These are phyloP conservation scores for Macadamia integrifolia DNA, from an alignment of 164 flowering plant species.

Conservation along the genomic window DNA sequence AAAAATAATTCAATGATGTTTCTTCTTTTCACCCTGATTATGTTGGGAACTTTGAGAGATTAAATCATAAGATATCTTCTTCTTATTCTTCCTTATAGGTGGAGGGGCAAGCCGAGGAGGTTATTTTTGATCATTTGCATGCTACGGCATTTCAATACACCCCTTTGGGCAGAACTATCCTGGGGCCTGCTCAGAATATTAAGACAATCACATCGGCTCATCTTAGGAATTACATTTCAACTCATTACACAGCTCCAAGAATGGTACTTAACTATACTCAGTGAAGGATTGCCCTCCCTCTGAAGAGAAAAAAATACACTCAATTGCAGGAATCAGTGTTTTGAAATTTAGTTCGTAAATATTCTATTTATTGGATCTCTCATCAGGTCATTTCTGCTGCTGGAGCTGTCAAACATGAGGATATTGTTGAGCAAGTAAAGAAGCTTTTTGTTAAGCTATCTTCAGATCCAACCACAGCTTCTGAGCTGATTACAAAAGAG, in stretches of 20 bases:
- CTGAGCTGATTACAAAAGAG: slow-evolving; percentile 53
- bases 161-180: slow-evolving; percentile 89
- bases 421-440: slow-evolving; percentile 80
- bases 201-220: slow-evolving; percentile 62
- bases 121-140: slow-evolving; percentile 95
- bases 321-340: neutral
- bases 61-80: neutral
- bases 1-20: neutral
- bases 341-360: neutral
- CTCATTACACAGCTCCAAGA: slow-evolving; percentile 89
- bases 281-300: too few species aligned
- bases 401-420: slow-evolving; percentile 95
- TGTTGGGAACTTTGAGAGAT: neutral
- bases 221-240: slow-evolving; percentile 67
- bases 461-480: slow-evolving; percentile 52
- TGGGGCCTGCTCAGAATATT: slow-evolving; percentile 87
- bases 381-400: slow-evolving; percentile 83
- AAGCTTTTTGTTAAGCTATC: slow-evolving; percentile 8
- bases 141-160: slow-evolving; percentile 96
- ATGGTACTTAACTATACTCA: slow-evolving; percentile 45
- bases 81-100: slow-evolving; percentile 42
- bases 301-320: too few species aligned
- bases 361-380: neutral
- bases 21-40: neutral
- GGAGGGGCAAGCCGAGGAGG: slow-evolving; percentile 85